phyloP scores from a whole-genome alignment of 148 eudicot species.

The Amaranthus hypochondriacus region DNA sequence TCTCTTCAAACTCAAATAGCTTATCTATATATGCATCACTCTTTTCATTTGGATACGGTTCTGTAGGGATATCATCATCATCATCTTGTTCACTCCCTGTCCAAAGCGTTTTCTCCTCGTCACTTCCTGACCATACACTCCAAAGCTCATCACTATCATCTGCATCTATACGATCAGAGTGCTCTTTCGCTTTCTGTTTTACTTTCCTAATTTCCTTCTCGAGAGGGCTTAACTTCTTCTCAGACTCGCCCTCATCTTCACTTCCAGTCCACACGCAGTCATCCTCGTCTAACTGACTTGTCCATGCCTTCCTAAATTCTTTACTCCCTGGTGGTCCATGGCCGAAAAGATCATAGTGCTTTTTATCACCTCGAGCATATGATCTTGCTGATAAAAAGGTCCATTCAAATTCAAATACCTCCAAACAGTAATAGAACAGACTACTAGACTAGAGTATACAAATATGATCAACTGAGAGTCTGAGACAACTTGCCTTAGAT shows the following conservation, averaged over 20 bases:
- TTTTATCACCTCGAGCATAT: conserved; percentile 51
- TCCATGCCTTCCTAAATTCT: conserved; percentile 81
- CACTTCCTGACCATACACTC: conserved; percentile 87
- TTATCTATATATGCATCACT: conserved; percentile 82
- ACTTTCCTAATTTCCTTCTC: conserved; percentile 80
- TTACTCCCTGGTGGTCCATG: conserved; percentile 66
- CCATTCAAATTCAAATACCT: conserved; percentile 5
- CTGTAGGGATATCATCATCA: conserved; percentile 81
- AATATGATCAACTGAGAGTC: no score
- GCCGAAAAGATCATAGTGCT: conserved; percentile 75
- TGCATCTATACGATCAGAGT: conserved; percentile 75
- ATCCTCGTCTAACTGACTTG: conserved; percentile 67
- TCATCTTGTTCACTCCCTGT: conserved; percentile 88
- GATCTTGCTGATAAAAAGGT: conserved; percentile 45
- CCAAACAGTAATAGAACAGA: background rate
- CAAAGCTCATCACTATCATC: conserved; percentile 87
- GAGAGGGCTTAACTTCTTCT: conserved; percentile 44
- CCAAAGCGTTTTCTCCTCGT: conserved; percentile 89
- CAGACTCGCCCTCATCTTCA: conserved; percentile 70
- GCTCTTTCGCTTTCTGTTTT: conserved; percentile 65
- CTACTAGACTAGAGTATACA: background rate
- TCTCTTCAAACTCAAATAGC: conserved; percentile 83
- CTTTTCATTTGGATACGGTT: conserved; percentile 80
- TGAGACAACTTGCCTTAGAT: no score
- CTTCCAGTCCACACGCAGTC: conserved; percentile 85